phyloP scores from a whole-genome alignment of 129 eudicot genomes.

The Flaveria sonorensis region DNA sequence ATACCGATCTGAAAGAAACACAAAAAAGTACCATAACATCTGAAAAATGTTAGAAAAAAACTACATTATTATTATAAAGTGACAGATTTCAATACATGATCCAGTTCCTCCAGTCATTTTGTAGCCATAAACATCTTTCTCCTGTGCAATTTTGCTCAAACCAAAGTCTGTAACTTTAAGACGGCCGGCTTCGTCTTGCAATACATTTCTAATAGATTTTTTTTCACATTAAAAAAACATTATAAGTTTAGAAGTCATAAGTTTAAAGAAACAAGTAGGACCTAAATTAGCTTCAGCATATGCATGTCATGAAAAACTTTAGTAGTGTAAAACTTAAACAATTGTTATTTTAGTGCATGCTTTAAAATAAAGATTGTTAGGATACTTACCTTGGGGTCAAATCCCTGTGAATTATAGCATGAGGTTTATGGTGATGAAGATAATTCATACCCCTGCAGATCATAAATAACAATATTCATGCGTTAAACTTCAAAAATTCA shows the following conservation, averaged over 20 bases:
- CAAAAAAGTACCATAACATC: neutral
- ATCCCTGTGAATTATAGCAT: slow-evolving; percentile 75
- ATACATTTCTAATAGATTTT: slow-evolving; percentile 51
- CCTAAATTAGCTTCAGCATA: neutral
- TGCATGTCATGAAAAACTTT: too few relatives aligned
- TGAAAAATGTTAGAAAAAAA: slow-evolving; percentile 2
- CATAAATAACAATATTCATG: neutral
- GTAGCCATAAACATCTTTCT: slow-evolving; percentile 59
- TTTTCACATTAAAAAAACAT: neutral
- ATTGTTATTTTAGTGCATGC: neutral
- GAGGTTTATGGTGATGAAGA: slow-evolving; percentile 68
- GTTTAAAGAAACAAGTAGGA: neutral
- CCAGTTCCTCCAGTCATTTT: slow-evolving; percentile 80
- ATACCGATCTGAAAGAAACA: slow-evolving; percentile 54
- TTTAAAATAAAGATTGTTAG: neutral
- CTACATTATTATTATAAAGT: neutral
- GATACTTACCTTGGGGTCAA: slow-evolving; percentile 67
- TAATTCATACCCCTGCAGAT: slow-evolving; percentile 59
- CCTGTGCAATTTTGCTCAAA: slow-evolving; percentile 69
- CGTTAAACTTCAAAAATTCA: neutral
- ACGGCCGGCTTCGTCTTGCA: slow-evolving; percentile 76
- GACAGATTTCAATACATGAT: slow-evolving; percentile 48
- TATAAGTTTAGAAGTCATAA: neutral
- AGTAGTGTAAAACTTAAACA: neutral
- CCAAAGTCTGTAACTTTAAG: slow-evolving; percentile 83